Evolutionary conservation across 768 basidiomycete genomes (phyloP), one percentile per base, ranked within the genome.

Genomic region (Psilocybe sp.): DNA sequence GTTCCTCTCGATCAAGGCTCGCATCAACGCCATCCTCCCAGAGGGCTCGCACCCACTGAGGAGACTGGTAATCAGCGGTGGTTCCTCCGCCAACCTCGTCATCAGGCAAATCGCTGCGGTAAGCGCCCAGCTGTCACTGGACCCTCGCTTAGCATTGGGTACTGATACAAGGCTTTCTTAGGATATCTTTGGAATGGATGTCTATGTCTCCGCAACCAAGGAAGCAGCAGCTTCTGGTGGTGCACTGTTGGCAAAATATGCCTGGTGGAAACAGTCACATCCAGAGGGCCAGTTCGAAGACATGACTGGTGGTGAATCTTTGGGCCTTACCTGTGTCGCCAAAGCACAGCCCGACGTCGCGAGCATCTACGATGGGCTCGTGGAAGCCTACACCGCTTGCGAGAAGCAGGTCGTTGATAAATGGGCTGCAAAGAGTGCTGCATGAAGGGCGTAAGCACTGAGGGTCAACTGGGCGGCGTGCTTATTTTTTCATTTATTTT

Each of bases 131-230:
- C 44, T 4, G 12, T 19, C 13, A 23, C 42, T 14, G 38, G 16
- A 18, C 14, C 18, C 0, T 37, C 8, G 18, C 18, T 18, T n/a
- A 16, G 31, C 9, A n/a, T 13, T 44, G 11, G n/a, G 38, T 31
- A 39, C 40, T 52, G 15, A 47, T 43, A 3, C 48, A n/a, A 7
- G 43, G 40, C 42, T 20, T 15, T 18, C 33, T 14, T 45, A 76
- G 75, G 86, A 92, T 63, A 72, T 92, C n/a, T 85, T 94, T 54
- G 76, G 75, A 40, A 84, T 90, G 73, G 79, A 82, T 39, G 84
- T 88, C 11, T 91, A 82, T 62, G 76, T 85, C 31, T 83, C 84
- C 14, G 65, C 67, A 9, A 83, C 82, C 1, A 82, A 82, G 61
- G 85, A 88, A 64, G 86, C 83, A 19, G 87, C 85, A 8, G 84